These are phyloP conservation scores for Coniophora puteana DNA, from an alignment of 1,284 basidiomycete genomes.

Conservation along the genomic window DNA sequence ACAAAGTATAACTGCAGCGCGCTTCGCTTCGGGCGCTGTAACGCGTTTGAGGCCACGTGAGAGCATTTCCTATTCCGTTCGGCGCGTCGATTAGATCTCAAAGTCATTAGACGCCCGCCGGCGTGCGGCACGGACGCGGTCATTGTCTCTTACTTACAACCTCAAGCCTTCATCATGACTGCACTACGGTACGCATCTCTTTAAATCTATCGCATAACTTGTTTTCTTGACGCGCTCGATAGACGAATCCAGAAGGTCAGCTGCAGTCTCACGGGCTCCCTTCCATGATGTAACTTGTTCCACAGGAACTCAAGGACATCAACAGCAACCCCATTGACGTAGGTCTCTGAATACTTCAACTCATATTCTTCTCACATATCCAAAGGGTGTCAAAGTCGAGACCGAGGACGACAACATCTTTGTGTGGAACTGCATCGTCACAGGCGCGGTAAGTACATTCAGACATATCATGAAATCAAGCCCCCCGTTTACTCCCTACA, in stretches of 20 bases:
- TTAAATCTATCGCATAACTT: constrained; percentile 7
- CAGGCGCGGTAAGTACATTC: constrained; percentile 60
- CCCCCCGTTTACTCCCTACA: constrained; percentile 25
- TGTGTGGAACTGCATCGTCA: constrained; percentile 76
- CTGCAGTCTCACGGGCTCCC: constrained; percentile 6
- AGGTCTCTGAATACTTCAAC: constrained; percentile 19
- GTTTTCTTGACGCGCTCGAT: constrained; percentile 8
- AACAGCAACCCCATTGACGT: constrained; percentile 60
- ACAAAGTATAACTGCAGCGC: background rate
- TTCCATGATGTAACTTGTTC: constrained; percentile 2
- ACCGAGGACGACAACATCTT: constrained; percentile 73
- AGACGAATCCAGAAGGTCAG: constrained; percentile 75
- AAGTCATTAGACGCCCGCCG: constrained; percentile 20
- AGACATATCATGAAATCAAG: constrained; percentile 5
- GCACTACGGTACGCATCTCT: constrained; percentile 46
- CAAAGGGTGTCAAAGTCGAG: constrained; percentile 58
- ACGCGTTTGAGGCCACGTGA: too few relatives aligned
- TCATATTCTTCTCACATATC: constrained; percentile 5
- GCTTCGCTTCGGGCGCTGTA: too few relatives aligned
- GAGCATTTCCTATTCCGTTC: too few relatives aligned
- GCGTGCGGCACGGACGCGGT: too few relatives aligned
- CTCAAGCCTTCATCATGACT: constrained; percentile 39
- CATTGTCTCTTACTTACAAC: constrained; percentile 12
- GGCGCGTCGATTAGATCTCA: background rate
- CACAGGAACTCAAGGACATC: constrained; percentile 62